Base-by-base conservation (phyloP, 495 filamentous ascomycete species). In the Elaphomyces granulatus region DNA sequence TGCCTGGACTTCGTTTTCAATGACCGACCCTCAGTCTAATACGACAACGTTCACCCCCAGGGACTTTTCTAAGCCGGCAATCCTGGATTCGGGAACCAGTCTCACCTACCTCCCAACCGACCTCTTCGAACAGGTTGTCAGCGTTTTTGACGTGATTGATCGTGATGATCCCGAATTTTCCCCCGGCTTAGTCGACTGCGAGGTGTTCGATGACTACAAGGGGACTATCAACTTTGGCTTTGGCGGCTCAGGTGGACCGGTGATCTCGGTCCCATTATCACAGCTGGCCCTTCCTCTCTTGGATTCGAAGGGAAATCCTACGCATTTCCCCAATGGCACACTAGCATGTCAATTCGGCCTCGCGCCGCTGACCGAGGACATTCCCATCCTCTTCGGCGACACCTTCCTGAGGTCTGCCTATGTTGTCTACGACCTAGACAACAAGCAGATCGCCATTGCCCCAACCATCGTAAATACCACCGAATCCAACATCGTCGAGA, bases 341-440 rank as follows among this genome's bases (percentile, higher is more conserved):
- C 37, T 18, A 0, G 46, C 34, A 16, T 50, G 47, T 33, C 6
- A 28, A 1, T 39, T 48, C 17, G 47, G 42, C 19, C 9, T 51
- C 14, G 72, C 15, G 68, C 75, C 8, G 72, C 67, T 3, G 42
- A 50, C 12, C 20, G 32, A 12, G 2, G 36, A 17, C 8, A 21
- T 49, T 20, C n/a, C n/a, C n/a, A n/a, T n/a, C n/a, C n/a, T n/a
- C n/a, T 30, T 49, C 8, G 81, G 81, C 10, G 81, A 86, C 53
- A 86, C 82, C 0, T 87, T 87, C 60, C 67, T 87, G 7, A 66
- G 81, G 20, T 77, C 73, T 8, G 80, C 81, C 2, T 87, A 87
- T 49, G 70, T 84, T 8, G 81, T 87, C 2, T 86, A 80, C 49
- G 78, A 86, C 46, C 58, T 86, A 21, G 67, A 66, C 7, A 81